Conservation (phyloP, 805 yeast genomes). For the Hanseniaspora pseudoguilliermondii region DNA sequence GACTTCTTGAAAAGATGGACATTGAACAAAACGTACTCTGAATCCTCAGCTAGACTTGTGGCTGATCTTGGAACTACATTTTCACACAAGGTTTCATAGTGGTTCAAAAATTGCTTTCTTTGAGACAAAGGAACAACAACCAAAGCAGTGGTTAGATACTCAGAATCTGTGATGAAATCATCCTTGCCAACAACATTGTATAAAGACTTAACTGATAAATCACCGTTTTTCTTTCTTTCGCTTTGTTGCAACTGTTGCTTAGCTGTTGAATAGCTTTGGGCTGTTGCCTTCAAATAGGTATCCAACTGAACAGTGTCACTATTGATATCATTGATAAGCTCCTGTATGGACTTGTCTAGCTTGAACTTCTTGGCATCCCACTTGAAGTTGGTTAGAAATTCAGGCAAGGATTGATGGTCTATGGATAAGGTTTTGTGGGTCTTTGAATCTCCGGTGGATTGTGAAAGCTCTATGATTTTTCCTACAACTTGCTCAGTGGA, state of each 20-base stretch:
- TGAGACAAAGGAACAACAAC: slow-evolving; percentile 72
- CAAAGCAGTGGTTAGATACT: slow-evolving; percentile 72
- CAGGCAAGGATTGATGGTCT: slow-evolving; percentile 37
- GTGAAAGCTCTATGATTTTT: slow-evolving; percentile 66
- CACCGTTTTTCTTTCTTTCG: slow-evolving; percentile 88
- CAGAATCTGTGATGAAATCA: slow-evolving; percentile 75
- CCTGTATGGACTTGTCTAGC: slow-evolving; percentile 68
- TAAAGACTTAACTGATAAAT: slow-evolving; percentile 75
- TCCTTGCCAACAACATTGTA: slow-evolving; percentile 77
- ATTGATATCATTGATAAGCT: slow-evolving; percentile 55
- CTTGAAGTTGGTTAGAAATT: slow-evolving; percentile 58
- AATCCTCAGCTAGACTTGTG: slow-evolving; percentile 50
- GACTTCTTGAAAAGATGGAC: slow-evolving; percentile 79
- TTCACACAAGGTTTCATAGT: slow-evolving; percentile 63
- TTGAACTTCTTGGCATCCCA: slow-evolving; percentile 87
- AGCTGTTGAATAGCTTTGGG: slow-evolving; percentile 64
- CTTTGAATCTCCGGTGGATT: slow-evolving; percentile 34
- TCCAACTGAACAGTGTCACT: slow-evolving; percentile 75
- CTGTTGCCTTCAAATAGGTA: slow-evolving; percentile 67
- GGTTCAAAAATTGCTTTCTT: slow-evolving; percentile 45
- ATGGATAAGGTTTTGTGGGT: slow-evolving; percentile 42
- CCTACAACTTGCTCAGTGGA: slow-evolving; percentile 56
- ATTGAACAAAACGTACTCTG: slow-evolving; percentile 58
- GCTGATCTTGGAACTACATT: slow-evolving; percentile 93
- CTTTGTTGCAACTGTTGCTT: slow-evolving; percentile 74